These are phyloP conservation scores for Claviceps pazoutovae DNA, from an alignment of 2,329 filamentous ascomycete species.

Conservation along the genomic window DNA sequence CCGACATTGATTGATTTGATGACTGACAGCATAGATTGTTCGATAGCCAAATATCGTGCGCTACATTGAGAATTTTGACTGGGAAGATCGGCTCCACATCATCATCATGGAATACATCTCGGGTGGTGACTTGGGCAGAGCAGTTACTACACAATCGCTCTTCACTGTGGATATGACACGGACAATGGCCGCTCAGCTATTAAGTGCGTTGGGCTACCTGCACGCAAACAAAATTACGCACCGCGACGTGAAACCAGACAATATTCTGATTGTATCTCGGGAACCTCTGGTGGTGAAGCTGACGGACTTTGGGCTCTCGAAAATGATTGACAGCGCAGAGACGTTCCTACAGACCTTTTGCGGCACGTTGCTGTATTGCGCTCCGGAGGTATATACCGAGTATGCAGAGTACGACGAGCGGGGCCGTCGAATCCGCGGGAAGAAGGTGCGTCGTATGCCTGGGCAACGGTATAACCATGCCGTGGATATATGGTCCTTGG, in stretches of 20 bases:
- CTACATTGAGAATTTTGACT: slow-evolving; percentile 79
- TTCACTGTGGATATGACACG: slow-evolving; percentile 58
- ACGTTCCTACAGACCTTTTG: slow-evolving; percentile 95
- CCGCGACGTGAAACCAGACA: slow-evolving; percentile 97
- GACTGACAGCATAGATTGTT: neutral
- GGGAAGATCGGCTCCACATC: slow-evolving; percentile 71
- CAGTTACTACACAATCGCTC: slow-evolving; percentile 45
- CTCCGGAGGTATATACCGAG: slow-evolving; percentile 85
- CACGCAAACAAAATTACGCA: slow-evolving; percentile 85
- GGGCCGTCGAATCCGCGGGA: slow-evolving; percentile 47
- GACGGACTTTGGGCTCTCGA: slow-evolving; percentile 92
- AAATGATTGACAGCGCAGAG: slow-evolving; percentile 78
- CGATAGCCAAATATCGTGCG: slow-evolving; percentile 71
- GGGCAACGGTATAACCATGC: slow-evolving; percentile 72
- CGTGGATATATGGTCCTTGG: slow-evolving; percentile 93
- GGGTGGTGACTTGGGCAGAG: slow-evolving; percentile 67
- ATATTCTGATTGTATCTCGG: slow-evolving; percentile 68
- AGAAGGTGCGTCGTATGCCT: slow-evolving; percentile 43
- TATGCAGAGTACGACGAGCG: slow-evolving; percentile 55
- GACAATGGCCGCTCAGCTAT: slow-evolving; percentile 59
- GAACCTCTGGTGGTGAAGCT: slow-evolving; percentile 74
- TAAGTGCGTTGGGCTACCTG: slow-evolving; percentile 73
- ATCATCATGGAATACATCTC: slow-evolving; percentile 93
- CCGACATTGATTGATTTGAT: neutral
- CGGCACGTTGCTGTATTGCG: slow-evolving; percentile 88